Evolutionary conservation across 2,329 filamentous ascomycete genomes (phyloP).

Genomic region (Colletotrichum paranaense): DNA sequence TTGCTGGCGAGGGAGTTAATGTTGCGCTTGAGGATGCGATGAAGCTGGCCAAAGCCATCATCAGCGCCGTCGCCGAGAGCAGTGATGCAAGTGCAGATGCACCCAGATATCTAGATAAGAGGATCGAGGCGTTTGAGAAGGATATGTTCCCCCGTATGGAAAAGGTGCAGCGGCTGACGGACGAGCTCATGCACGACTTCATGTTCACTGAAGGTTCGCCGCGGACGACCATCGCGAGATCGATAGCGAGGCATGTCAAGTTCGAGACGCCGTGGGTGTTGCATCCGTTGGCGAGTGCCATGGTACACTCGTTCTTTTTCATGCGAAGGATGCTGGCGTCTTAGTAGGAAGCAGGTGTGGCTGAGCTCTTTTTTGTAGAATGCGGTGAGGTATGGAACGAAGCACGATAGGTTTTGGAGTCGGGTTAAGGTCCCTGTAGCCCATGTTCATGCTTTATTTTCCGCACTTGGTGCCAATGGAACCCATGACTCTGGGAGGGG

Average conservation of each 20-base stretch:
- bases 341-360: neutral
- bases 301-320: constrained; percentile 44
- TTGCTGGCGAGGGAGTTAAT: constrained; percentile 70
- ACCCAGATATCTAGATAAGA: constrained; percentile 45
- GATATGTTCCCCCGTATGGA: constrained; percentile 51
- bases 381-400: neutral
- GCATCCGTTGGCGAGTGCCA: constrained; percentile 44
- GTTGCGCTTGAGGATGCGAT: constrained; percentile 65
- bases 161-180: constrained; percentile 52
- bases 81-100: constrained; percentile 11
- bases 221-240: constrained; percentile 52
- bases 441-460: constrained; percentile 19
- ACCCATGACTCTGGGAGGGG: constrained; percentile 11
- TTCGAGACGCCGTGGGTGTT: constrained; percentile 44
- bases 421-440: constrained; percentile 22
- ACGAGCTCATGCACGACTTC: constrained; percentile 59
- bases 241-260: constrained; percentile 46
- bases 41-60: constrained; percentile 57
- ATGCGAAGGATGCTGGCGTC: constrained; percentile 34
- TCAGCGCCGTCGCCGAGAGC: constrained; percentile 40
- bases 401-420: constrained; percentile 21
- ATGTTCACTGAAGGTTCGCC: constrained; percentile 60
- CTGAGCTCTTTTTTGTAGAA: neutral
- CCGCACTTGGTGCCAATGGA: constrained; percentile 3
- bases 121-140: constrained; percentile 49